phyloP scores from a whole-genome alignment of 1,284 basidiomycete genomes.

The Mrakiaceae sp. region DNA sequence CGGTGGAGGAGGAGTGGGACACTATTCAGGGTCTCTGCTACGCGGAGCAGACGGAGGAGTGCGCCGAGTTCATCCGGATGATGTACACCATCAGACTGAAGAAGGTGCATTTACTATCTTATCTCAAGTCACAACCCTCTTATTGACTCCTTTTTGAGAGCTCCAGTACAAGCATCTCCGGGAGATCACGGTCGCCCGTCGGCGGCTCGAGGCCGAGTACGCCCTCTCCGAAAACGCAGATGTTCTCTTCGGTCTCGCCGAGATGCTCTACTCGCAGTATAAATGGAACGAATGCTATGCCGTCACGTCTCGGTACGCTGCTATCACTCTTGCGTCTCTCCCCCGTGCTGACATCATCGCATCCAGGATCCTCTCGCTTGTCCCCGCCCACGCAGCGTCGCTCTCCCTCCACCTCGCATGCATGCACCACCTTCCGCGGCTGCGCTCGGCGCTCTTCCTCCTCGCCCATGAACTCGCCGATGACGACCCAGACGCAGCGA shows the following conservation, averaged over 20 bases:
- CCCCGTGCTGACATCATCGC: background rate
- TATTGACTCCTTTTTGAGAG: background rate
- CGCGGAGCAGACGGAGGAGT: constrained; percentile 65
- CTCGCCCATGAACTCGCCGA: constrained; percentile 93
- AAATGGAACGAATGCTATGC: constrained; percentile 89
- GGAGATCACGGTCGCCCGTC: constrained; percentile 66
- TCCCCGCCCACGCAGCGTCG: constrained; percentile 69
- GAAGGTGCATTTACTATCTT: constrained; percentile 42
- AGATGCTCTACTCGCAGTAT: constrained; percentile 75
- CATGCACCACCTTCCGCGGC: constrained; percentile 85
- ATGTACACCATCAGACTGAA: constrained; percentile 85
- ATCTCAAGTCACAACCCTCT: background rate
- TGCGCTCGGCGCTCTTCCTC: constrained; percentile 86
- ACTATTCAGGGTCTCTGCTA: constrained; percentile 77
- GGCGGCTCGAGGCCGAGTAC: constrained; percentile 62
- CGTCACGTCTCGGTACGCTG: constrained; percentile 63
- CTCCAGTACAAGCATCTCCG: constrained; percentile 56
- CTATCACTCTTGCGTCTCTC: background rate
- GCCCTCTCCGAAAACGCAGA: constrained; percentile 80
- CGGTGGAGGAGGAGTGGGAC: constrained; percentile 89
- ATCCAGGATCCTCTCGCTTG: constrained; percentile 62
- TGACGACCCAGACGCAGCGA: constrained; percentile 76
- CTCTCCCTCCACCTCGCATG: constrained; percentile 92
- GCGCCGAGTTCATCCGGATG: constrained; percentile 70
- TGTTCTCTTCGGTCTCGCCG: constrained; percentile 81